Conservation (phyloP, 495 filamentous ascomycete species). For the Aspergillus sparsus region DNA sequence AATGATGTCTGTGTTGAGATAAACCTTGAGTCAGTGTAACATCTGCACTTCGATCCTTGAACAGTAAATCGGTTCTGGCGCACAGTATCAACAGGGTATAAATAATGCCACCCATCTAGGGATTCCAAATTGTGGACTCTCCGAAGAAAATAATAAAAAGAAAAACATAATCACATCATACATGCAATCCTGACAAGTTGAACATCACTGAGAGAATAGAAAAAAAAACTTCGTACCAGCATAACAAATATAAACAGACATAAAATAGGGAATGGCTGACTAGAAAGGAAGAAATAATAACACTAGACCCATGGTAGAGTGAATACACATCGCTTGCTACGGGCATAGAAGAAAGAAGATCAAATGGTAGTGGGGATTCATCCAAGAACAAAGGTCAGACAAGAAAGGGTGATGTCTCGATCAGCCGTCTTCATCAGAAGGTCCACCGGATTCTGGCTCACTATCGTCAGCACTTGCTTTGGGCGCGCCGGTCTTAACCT, state of each 20-base stretch:
- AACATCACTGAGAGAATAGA: conserved; percentile 26
- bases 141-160: conserved; percentile 22
- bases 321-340: conserved; percentile 44
- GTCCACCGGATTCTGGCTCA: conserved; percentile 50
- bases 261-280: conserved; percentile 21
- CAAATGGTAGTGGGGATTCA: conserved; percentile 29
- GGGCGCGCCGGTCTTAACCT: conserved; percentile 40
- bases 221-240: conserved; percentile 38
- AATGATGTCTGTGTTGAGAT: conserved; percentile 7
- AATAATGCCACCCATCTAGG: conserved; percentile 19
- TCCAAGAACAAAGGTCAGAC: conserved; percentile 38
- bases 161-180: conserved; percentile 34
- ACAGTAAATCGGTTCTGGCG: conserved; percentile 10
- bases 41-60: conserved; percentile 8
- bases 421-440: conserved; percentile 54
- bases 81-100: conserved; percentile 21
- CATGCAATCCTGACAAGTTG: conserved; percentile 30
- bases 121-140: conserved; percentile 21
- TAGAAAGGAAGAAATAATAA: conserved; percentile 23
- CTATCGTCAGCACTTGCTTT: conserved; percentile 49
- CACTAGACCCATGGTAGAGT: conserved; percentile 24
- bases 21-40: conserved; percentile 9
- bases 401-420: conserved; percentile 22
- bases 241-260: conserved; percentile 44
- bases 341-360: conserved; percentile 29